These are phyloP conservation scores for Tetracladium setigerum DNA, from an alignment of 495 filamentous ascomycete species.

Conservation along the genomic window DNA sequence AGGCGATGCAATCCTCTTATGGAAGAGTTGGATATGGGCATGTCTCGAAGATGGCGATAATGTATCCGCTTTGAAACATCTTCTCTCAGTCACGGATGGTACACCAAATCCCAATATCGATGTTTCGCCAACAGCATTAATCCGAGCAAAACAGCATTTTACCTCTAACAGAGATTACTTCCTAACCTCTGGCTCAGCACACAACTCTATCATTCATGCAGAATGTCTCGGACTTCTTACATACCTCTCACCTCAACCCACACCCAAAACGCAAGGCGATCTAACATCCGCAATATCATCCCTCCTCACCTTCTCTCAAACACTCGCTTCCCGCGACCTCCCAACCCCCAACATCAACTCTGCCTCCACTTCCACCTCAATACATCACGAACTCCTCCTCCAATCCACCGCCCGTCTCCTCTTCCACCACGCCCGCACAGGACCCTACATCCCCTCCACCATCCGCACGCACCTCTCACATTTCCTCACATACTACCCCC, in stretches of 20 bases:
- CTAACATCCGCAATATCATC: constrained; percentile 39
- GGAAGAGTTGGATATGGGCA: constrained; percentile 68
- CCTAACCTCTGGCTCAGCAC: constrained; percentile 37
- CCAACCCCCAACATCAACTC: constrained; percentile 36
- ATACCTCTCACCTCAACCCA: constrained; percentile 45
- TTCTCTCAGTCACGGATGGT: constrained; percentile 24
- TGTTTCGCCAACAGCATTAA: constrained; percentile 29
- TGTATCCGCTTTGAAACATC: constrained; percentile 29
- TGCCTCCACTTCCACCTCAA: constrained; percentile 52
- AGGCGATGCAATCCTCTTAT: constrained; percentile 39
- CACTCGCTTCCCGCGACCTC: constrained; percentile 23
- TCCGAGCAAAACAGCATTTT: constrained; percentile 52
- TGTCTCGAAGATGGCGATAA: constrained; percentile 42
- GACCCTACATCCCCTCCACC: constrained; percentile 53
- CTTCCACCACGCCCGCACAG: constrained; percentile 52
- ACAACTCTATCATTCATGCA: constrained; percentile 42
- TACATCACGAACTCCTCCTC: constrained; percentile 49
- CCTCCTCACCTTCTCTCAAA: constrained; percentile 28
- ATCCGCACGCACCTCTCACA: constrained; percentile 52
- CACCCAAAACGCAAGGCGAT: constrained; percentile 32
- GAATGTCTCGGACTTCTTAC: constrained; percentile 55
- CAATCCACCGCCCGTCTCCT: constrained; percentile 63
- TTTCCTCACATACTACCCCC: constrained; percentile 57
- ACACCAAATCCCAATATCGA: neutral
- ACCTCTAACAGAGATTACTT: constrained; percentile 47